Evolutionary conservation across 139 green algal genomes (phyloP), one percentile per base, ranked within the genome.

Genomic region (Auxenochlorella pyrenoidosa): DNA sequence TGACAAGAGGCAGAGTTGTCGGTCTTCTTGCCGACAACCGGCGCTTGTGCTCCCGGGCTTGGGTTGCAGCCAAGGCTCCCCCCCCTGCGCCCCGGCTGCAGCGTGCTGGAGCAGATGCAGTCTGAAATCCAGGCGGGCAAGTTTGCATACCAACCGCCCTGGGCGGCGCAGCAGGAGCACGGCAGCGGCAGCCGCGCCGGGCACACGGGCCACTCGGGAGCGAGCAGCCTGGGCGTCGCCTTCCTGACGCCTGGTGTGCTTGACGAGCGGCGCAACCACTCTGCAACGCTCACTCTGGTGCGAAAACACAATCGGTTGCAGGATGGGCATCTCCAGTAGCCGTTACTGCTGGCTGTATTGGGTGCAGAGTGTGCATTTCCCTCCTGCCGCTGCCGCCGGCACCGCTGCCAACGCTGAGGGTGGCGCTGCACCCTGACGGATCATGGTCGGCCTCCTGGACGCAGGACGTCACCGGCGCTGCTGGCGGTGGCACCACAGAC

Each of bases 81-180:
- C 36, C 36, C 34, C 34, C 3, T 66, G 40, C 71, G 19, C 32
- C 51, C 13, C 68, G 51, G 32, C 1, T 86, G 76, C 91, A 94
- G 90, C 54, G 28, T 93, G 75, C 85, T 94, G 88, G 88, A 94
- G 83, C 82, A 85, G 24, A 88, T 90, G n/a, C 75, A 87, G 54
- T 28, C 22, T 1, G 91, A 93, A 41, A 83, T 95, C 75, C 89
- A 94, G 72, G 81, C 73, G 47, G 83, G 75, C 71, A 71, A 60
- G 84, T 88, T 88, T 83, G 72, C 76, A 40, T 88, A 88, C 84
- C 58, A 65, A 6, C 24, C 84, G 19, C 75, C 84, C 58, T 88
- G 84, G 84, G 75, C 59, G 3, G 72, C 75, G 18, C 70, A 44
- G 34, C 70, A 76, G 34, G n/a, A 44, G 32, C 68, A 82, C 65